Percentiles rank a stretch among this genome's conserved stretches.
Conservation (phyloP, 1,284 basidiomycete genomes). For the Golubevia pallescens region DNA sequence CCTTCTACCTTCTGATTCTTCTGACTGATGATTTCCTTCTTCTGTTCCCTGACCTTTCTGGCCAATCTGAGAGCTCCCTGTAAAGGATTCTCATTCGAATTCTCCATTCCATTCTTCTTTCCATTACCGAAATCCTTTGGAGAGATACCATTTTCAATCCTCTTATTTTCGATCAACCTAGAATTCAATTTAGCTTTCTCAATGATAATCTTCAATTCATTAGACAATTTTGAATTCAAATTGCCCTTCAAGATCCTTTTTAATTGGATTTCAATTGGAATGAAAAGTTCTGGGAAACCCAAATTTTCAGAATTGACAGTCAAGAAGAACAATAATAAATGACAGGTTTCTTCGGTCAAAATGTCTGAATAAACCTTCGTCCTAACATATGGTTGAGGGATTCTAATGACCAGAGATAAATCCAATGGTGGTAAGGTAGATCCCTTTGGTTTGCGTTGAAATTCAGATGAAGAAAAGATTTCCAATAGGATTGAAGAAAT, state of each 20-base stretch:
- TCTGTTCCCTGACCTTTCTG: slow-evolving; percentile 57
- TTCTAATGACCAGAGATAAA: slow-evolving; percentile 83
- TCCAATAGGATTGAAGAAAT: slow-evolving; percentile 84
- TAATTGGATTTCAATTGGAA: slow-evolving; percentile 76
- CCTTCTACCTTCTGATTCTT: too few relatives aligned
- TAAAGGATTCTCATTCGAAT: slow-evolving; percentile 42
- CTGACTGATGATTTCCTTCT: slow-evolving; percentile 43
- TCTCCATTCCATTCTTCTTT: slow-evolving; percentile 20
- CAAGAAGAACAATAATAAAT: slow-evolving; percentile 78
- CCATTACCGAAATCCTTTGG: slow-evolving; percentile 34
- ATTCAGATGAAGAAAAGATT: slow-evolving; percentile 78
- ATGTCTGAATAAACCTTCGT: slow-evolving; percentile 86
- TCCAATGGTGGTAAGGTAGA: slow-evolving; percentile 90
- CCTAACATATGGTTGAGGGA: slow-evolving; percentile 85
- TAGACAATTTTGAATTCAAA: slow-evolving; percentile 35
- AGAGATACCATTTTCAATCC: slow-evolving; percentile 19
- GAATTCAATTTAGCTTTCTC: slow-evolving; percentile 52
- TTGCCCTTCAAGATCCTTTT: slow-evolving; percentile 44
- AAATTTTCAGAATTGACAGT: slow-evolving; percentile 70
- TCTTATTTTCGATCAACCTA: slow-evolving; percentile 38
- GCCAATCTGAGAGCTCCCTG: slow-evolving; percentile 47
- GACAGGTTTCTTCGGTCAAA: slow-evolving; percentile 80
- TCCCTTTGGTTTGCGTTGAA: slow-evolving; percentile 80
- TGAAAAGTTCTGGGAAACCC: slow-evolving; percentile 88
- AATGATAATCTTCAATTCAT: slow-evolving; percentile 35